Base-by-base conservation (phyloP, 768 basidiomycete genomes). In the Strobilomyces echinocephalus region DNA sequence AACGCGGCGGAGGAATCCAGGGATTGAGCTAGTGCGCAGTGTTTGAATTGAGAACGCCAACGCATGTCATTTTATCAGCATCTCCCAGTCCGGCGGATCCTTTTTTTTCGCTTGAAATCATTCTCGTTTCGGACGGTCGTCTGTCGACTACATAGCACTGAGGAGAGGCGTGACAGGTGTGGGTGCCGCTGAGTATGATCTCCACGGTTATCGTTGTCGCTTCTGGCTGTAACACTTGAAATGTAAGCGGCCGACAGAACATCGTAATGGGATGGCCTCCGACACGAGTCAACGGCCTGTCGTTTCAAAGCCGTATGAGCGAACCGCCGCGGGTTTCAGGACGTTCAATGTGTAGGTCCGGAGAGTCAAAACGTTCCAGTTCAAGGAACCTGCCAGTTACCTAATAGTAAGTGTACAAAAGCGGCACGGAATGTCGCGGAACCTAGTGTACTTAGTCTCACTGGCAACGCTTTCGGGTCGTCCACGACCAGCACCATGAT, bases 401-500 rank as follows among this genome's bases (percentile, higher is more conserved):
- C 24, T 24, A 24, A 24, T 24, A 24, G 35, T 36, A 12, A 34
- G 36, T 38, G 36, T 44, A 26, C 34, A 1, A 35, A 46, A 46
- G 39, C 14, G 52, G 42, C n/a, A 51, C n/a, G 59, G 45, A 14
- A 51, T 15, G 49, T 21, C 20, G 10, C 49, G 51, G 51, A 57
- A 53, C 36, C 28, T 4, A 28, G 28, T 28, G 4, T 8, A 28
- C 4, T 28, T n/a, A 14, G 15, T 6, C 35, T 15, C 14, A 31
- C 30, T 30, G 9, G 30, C 30, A 30, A 30, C 30, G 28, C 20
- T 21, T 42, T n/a, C 26, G 44, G 5, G 28, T 52, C 36, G 10
- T 44, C 38, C 38, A 54, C 33, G 49, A 56, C 42, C 40, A 59
- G n/a, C 46, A 60, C 52, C 49, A 59, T 58, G 54, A 61, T 59